Evolutionary conservation across 345 rosid species (phyloP).

Genomic region (Lenwebbia sp.): DNA sequence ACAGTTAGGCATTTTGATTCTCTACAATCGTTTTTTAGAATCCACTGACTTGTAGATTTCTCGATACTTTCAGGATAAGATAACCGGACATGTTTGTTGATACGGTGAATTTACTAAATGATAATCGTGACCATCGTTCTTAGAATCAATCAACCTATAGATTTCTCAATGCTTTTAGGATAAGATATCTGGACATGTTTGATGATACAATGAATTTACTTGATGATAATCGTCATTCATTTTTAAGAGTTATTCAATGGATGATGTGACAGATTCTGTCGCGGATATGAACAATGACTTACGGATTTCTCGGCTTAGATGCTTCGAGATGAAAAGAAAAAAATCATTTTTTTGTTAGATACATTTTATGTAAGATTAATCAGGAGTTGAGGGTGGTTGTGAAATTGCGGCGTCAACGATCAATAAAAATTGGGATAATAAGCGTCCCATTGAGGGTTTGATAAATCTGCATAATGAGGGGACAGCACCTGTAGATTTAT

Average conservation of each 20-base stretch:
- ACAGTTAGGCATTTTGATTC: neutral
- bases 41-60: neutral
- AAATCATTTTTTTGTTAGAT: neutral
- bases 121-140: neutral
- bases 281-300: neutral
- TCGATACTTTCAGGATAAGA: neutral
- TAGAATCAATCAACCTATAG: neutral
- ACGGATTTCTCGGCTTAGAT: neutral
- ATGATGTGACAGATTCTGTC: neutral
- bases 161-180: neutral
- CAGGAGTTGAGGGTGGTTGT: neutral
- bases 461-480: neutral
- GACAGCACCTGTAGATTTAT: neutral
- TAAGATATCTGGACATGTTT: neutral
- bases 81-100: neutral
- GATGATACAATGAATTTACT: neutral
- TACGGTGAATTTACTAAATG: neutral
- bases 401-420: neutral
- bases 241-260: neutral
- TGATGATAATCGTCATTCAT: neutral
- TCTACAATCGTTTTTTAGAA: neutral
- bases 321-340: neutral
- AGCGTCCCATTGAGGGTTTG: neutral
- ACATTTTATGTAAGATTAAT: neutral
- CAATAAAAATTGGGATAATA: neutral